A percentile compares a stretch with the other conserved stretches of the same genome.
Conservation (phyloP, 306 rosid species). For the Lithocarpus polystachyus region DNA sequence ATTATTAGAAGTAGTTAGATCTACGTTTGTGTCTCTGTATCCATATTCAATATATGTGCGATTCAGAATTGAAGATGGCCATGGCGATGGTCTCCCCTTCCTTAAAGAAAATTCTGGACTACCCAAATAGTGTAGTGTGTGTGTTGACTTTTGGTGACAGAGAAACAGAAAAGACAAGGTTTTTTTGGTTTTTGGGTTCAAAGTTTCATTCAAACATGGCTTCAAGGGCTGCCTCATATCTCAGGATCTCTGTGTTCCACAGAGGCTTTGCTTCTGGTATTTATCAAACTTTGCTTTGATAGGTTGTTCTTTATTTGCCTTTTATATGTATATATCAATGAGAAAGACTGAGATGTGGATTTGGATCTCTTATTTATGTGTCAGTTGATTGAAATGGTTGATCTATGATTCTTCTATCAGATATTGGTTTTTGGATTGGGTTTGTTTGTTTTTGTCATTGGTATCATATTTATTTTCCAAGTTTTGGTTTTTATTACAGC, state of each 20-base stretch:
- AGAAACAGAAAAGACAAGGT: no score
- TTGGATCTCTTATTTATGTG: conserved; percentile 30
- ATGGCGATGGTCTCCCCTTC: no score
- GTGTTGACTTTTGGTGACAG: no score
- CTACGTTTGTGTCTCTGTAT: no score
- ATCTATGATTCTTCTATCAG: not conserved
- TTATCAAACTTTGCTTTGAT: not conserved
- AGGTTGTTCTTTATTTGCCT: not conserved
- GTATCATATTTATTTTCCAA: not conserved
- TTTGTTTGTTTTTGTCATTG: conserved; percentile 7
- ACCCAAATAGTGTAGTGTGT: no score
- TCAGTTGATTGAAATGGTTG: no score
- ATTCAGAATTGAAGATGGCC: no score
- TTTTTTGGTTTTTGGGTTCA: no score
- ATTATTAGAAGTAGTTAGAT: no score
- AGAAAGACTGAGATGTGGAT: not conserved
- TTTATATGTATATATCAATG: not conserved
- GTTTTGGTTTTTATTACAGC: not conserved
- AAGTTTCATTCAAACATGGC: not conserved
- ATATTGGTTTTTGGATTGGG: conserved; percentile 11
- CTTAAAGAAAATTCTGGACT: no score
- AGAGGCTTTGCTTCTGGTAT: conserved; percentile 65
- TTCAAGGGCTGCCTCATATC: not conserved
- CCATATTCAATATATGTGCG: no score
- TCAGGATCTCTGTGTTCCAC: conserved; percentile 52